Conservation (phyloP, 345 rosid genomes). For the Populus euphratica region DNA sequence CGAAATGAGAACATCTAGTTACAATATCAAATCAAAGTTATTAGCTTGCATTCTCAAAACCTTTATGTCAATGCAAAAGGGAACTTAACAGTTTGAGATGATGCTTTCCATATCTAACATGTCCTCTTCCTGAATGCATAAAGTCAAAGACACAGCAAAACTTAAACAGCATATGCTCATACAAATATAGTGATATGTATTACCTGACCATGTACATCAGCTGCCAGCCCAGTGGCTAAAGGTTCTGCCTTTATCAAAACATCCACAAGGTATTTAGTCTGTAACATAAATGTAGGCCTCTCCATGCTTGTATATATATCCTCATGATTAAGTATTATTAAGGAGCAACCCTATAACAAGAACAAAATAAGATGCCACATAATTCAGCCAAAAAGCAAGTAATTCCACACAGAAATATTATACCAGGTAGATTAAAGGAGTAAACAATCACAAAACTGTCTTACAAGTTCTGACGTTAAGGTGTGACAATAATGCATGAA, state of each 20-base stretch:
- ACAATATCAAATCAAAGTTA: background rate
- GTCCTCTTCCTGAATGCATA: background rate
- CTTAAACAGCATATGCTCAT: background rate
- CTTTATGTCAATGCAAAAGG: background rate
- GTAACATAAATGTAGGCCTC: slow-evolving; percentile 45
- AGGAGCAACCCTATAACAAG: slow-evolving; percentile 61
- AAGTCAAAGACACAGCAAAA: background rate
- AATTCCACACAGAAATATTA: background rate
- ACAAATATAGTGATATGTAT: background rate
- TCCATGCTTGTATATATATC: slow-evolving; percentile 65
- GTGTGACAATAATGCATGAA: slow-evolving; percentile 82
- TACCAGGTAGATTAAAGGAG: background rate
- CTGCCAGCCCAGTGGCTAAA: slow-evolving; percentile 85
- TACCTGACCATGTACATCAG: slow-evolving; percentile 96
- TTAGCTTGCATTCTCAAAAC: background rate
- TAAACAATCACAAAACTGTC: slow-evolving; percentile 18
- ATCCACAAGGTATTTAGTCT: slow-evolving; percentile 70
- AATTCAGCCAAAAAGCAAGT: background rate
- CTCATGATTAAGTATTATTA: slow-evolving; percentile 65
- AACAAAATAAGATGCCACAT: background rate
- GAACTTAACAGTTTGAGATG: background rate
- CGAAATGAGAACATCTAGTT: background rate
- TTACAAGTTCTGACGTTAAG: slow-evolving; percentile 69
- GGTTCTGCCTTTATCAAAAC: slow-evolving; percentile 75
- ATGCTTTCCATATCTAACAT: no score